Percentiles rank a stretch among this genome's conserved stretches.
Evolutionary conservation across 768 basidiomycete species (phyloP).

Genomic region (Termitomyces sp.): DNA sequence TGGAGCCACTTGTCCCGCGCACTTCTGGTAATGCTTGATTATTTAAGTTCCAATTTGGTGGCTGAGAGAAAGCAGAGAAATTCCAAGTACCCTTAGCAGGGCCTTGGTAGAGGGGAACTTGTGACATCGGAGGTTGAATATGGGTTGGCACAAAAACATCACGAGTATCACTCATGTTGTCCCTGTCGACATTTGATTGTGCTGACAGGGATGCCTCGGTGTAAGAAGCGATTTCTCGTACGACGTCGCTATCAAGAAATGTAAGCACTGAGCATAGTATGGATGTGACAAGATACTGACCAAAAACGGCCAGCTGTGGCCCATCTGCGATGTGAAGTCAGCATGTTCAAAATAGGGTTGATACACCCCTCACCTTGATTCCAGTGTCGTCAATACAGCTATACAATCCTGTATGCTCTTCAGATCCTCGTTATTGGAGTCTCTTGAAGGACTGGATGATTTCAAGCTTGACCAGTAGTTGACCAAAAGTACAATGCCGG

Average conservation of each 20-base stretch:
- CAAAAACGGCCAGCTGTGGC: constrained; percentile 37
- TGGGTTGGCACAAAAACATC: neutral
- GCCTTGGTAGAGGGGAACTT: neutral
- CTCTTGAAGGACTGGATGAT: constrained; percentile 34
- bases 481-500: constrained; percentile 55
- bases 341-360: neutral
- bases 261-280: neutral
- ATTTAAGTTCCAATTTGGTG: neutral
- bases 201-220: constrained; percentile 17
- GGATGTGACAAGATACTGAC: constrained; percentile 23
- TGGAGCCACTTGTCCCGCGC: neutral
- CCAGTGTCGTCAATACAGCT: constrained; percentile 41
- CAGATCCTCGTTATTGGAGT: constrained; percentile 44
- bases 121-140: neutral
- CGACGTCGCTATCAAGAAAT: constrained; percentile 29
- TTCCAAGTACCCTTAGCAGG: neutral
- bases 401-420: constrained; percentile 58
- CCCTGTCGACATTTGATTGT: neutral
- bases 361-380: constrained; percentile 28
- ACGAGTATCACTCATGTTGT: neutral
- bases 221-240: constrained; percentile 32
- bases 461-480: constrained; percentile 63
- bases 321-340: constrained; percentile 28
- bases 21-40: neutral
- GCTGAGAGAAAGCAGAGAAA: neutral